Conservation (phyloP, 2,329 filamentous ascomycete genomes). For the Aspergillus puulaauensis region DNA sequence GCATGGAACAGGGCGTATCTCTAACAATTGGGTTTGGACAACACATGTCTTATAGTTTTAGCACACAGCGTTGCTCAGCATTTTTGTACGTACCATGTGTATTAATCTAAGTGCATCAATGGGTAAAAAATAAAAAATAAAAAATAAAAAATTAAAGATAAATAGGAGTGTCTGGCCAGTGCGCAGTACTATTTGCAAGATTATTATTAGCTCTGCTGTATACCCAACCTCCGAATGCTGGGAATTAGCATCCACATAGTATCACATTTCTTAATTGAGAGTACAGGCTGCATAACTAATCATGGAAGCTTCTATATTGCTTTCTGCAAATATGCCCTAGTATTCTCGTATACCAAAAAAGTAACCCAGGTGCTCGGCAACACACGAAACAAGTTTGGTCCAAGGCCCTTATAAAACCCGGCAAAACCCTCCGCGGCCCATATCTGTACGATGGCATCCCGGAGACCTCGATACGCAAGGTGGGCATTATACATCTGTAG, state of each 20-base stretch:
- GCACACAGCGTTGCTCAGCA: background rate
- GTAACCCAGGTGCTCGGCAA: constrained; percentile 95
- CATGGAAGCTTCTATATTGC: constrained; percentile 22
- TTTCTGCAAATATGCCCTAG: constrained; percentile 67
- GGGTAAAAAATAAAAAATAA: too few species aligned
- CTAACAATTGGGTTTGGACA: background rate
- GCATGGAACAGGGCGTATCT: constrained; percentile 4
- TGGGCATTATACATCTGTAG: constrained; percentile 87
- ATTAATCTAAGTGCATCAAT: background rate
- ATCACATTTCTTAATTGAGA: too few species aligned
- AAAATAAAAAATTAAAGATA: too few species aligned
- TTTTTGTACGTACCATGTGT: background rate
- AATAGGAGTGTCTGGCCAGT: too few species aligned
- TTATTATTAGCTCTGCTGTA: too few species aligned
- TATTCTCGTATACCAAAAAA: constrained; percentile 95
- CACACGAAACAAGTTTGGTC: constrained; percentile 85
- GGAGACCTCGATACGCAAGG: constrained; percentile 68
- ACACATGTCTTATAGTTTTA: background rate
- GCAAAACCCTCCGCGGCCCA: constrained; percentile 75
- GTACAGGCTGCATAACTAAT: background rate
- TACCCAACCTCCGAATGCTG: too few species aligned
- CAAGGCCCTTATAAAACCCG: constrained; percentile 89
- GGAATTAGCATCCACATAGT: too few species aligned
- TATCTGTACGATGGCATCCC: constrained; percentile 70
- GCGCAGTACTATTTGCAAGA: too few species aligned